Conservation (phyloP, 1,284 basidiomycete genomes). For the Exsudoporus floridanus region DNA sequence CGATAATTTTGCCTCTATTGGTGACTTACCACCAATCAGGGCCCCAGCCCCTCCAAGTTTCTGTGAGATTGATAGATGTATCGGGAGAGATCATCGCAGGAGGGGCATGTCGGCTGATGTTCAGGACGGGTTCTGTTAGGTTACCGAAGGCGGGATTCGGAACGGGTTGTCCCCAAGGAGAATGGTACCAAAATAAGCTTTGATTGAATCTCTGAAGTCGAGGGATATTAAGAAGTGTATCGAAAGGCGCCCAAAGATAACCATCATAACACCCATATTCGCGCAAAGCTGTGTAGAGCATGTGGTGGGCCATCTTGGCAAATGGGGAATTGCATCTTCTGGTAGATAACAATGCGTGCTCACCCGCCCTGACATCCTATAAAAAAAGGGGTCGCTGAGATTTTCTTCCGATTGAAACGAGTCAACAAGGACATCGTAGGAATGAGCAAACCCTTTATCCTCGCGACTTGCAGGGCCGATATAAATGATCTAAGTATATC, state of each 20-base stretch:
- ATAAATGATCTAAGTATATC: slow-evolving; percentile 42
- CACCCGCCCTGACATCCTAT: slow-evolving; percentile 49
- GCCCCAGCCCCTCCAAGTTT: slow-evolving; percentile 42
- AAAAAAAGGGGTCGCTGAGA: slow-evolving; percentile 37
- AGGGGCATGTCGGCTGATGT: slow-evolving; percentile 36
- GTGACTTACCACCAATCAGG: slow-evolving; percentile 44
- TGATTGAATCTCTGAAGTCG: slow-evolving; percentile 48
- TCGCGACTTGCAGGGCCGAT: slow-evolving; percentile 50
- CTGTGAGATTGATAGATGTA: slow-evolving; percentile 37
- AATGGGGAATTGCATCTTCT: neutral
- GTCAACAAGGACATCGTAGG: slow-evolving; percentile 51
- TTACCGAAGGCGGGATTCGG: slow-evolving; percentile 39
- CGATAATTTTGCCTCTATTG: neutral
- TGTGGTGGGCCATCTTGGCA: slow-evolving; percentile 50
- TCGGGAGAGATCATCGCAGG: slow-evolving; percentile 42
- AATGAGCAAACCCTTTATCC: slow-evolving; percentile 47
- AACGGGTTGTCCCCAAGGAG: slow-evolving; percentile 45
- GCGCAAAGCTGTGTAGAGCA: slow-evolving; percentile 48
- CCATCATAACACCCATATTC: slow-evolving; percentile 49
- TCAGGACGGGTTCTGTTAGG: slow-evolving; percentile 10
- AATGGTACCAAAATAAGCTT: slow-evolving; percentile 49
- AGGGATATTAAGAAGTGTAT: slow-evolving; percentile 50
- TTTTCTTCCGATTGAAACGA: slow-evolving; percentile 46
- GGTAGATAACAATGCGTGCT: slow-evolving; percentile 8
- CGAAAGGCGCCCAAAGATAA: slow-evolving; percentile 53